Evolutionary conservation across 2,329 filamentous ascomycete species (phyloP), one percentile per base, ranked within the genome.

Genomic region (Nannizziopsis arthrosporioides): DNA sequence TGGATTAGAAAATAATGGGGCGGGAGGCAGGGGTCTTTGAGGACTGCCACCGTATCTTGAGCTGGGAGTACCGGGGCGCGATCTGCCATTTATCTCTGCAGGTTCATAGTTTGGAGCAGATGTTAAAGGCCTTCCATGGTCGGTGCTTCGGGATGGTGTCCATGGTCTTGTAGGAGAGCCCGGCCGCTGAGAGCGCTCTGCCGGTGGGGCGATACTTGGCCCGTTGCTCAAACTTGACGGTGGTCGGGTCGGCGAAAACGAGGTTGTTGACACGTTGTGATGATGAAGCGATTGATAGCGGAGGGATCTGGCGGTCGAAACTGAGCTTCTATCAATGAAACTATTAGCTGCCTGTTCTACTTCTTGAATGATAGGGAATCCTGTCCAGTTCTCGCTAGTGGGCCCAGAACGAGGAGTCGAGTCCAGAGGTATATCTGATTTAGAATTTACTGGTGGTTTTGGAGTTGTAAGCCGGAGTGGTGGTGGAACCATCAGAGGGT

Each of bases 1-100:
- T 3, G 73, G 71, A 7, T 68, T 73, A 2, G 83, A 77, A 61
- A 94, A 96, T 7, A 94, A 72, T 3, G 92, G 92, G 27, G 88
- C 86, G 0, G 88, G 87, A 2, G 92, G 92, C 30, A 96, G 73
- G 2, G 90, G 90, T 48, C 90, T 77, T 56, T 87, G 79, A 9
- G 89, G 86, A 61, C 87, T 93, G 2, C 88, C 85, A 15, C 88
- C 85, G 63, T 96, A 95, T 62, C 81, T 77, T 1, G 87, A 90
- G 0, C 88, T 88, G 1, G 90, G 88, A 0, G 90, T 95, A 4
- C 90, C 90, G 1, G 92, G 90, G 50, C 92, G 73, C 5, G 92
- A 89, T 53, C 80, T 89, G 42, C 92, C 92, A 59, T 96, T 90
- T 51, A 96, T 68, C 57, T 95, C 89, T 17, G 82, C 75, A 0